phyloP scores from a whole-genome alignment of 2,329 filamentous ascomycete species.

The Xylaria sp. region DNA sequence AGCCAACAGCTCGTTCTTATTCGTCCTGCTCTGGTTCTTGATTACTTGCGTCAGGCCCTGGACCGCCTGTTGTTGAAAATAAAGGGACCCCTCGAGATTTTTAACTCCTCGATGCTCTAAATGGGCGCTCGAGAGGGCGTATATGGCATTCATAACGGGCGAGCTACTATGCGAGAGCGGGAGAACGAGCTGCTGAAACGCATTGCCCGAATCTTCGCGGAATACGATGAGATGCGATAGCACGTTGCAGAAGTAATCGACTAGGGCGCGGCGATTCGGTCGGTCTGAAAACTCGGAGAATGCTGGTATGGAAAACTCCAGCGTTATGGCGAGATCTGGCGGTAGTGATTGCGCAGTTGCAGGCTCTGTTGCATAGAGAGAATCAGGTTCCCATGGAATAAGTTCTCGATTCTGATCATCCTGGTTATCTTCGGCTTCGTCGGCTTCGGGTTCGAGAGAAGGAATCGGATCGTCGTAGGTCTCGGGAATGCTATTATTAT shows the following conservation, averaged over 20 bases:
- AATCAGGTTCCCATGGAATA: slow-evolving; percentile 22
- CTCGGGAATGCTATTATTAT: slow-evolving; percentile 1
- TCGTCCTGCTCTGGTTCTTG: slow-evolving; percentile 44
- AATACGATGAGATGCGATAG: slow-evolving; percentile 61
- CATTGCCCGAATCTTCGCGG: slow-evolving; percentile 57
- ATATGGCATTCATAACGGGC: slow-evolving; percentile 74
- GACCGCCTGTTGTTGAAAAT: slow-evolving; percentile 56
- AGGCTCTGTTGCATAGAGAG: slow-evolving; percentile 15
- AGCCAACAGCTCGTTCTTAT: slow-evolving; percentile 54
- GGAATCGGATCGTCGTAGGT: slow-evolving; percentile 2
- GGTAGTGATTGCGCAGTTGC: slow-evolving; percentile 26
- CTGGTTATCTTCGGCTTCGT: slow-evolving; percentile 14
- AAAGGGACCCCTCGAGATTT: slow-evolving; percentile 50
- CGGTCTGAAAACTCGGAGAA: slow-evolving; percentile 54
- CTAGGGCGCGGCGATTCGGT: slow-evolving; percentile 49
- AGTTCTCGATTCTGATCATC: slow-evolving; percentile 14
- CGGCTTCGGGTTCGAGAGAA: slow-evolving; percentile 9
- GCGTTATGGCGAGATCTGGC: slow-evolving; percentile 38
- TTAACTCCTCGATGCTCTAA: slow-evolving; percentile 60
- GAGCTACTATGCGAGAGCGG: slow-evolving; percentile 51
- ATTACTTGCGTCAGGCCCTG: slow-evolving; percentile 54
- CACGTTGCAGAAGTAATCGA: slow-evolving; percentile 60
- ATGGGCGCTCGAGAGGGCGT: slow-evolving; percentile 78
- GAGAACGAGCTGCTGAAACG: slow-evolving; percentile 58
- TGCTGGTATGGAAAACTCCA: slow-evolving; percentile 48